Evolutionary conservation across 164 flowering plant species (phyloP), one percentile per base, ranked within the genome.

Genomic region (Taxillus chinensis): DNA sequence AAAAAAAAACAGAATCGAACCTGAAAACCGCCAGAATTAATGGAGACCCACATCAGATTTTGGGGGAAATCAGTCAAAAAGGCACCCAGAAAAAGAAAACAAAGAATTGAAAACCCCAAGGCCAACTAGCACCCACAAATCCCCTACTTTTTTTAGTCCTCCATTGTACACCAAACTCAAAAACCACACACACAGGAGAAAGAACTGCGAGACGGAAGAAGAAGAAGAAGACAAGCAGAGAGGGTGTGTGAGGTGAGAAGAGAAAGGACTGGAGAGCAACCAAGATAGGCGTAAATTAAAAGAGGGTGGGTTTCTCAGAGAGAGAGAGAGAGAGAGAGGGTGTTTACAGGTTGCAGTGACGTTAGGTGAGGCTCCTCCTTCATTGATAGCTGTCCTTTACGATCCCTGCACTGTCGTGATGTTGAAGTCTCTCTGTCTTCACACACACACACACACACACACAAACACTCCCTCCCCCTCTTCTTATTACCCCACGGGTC

Each of bases 311-410:
- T 27, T 27, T 27, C 27, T 27, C 27, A 14, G 57, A 57, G 42
- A 59, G 16, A 52, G 27, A 27, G 27, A 27, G 27, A 27, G 27
- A 2, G 27, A 0, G 27, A 0, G 27, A 0, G 27, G 0, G 27
- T 27, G 27, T 27, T 27, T 27, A 27, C 27, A 27, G 27, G 55
- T 27, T 27, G 27, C 66, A 41, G 27, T 13, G 72, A 52, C 55
- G 85, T 79, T 83, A 77, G 91, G 88, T 83, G 84, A 82, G 78
- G 61, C 67, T 73, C 75, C 66, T 54, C 62, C 74, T 73, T 80
- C 82, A 79, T 65, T 83, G 88, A 88, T 73, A 85, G 88, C 85
- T 85, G 87, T 73, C 76, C 70, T 67, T 81, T 74, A 62, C 75
- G 41, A 56, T 57, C 41, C 63, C 43, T 52, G 66, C 74, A 48